A percentile compares a stretch with the other conserved stretches of the same genome.
Evolutionary conservation across 345 rosid species (phyloP).

Genomic region (Corchorus capsularis): DNA sequence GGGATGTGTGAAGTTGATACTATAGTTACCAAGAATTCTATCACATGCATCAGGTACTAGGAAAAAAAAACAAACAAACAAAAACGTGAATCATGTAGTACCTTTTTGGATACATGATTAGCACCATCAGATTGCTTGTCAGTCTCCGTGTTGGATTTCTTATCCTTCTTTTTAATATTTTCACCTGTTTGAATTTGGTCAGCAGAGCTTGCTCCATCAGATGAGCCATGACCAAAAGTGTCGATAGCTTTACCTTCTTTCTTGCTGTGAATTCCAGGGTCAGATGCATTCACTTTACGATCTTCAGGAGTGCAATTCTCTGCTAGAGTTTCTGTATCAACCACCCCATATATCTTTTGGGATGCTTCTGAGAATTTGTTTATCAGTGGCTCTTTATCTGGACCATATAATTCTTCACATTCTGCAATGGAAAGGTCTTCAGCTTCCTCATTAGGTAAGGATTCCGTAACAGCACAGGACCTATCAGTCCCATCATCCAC

Average conservation of each 20-base stretch:
- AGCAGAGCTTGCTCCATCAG: slow-evolving; percentile 34
- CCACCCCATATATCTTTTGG: slow-evolving; percentile 23
- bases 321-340: slow-evolving; percentile 29
- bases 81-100: slow-evolving; percentile 19
- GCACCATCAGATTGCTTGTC: slow-evolving; percentile 37
- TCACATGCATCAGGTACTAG: neutral
- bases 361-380: slow-evolving; percentile 44
- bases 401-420: slow-evolving; percentile 89
- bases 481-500: slow-evolving; percentile 34
- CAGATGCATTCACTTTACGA: slow-evolving; percentile 32
- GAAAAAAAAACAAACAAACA: neutral
- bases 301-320: slow-evolving; percentile 34
- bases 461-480: slow-evolving; percentile 36
- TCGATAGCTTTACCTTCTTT: slow-evolving; percentile 23
- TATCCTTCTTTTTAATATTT: slow-evolving; percentile 40
- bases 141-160: slow-evolving; percentile 31
- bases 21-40: slow-evolving; percentile 3
- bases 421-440: slow-evolving; percentile 70
- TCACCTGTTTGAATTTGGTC: slow-evolving; percentile 34
- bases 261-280: slow-evolving; percentile 33
- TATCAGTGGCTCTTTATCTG: slow-evolving; percentile 71
- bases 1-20: neutral
- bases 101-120: slow-evolving; percentile 69
- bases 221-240: slow-evolving; percentile 33
- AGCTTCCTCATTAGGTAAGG: slow-evolving; percentile 42